Conservation (phyloP, 1,284 basidiomycete species). For the Cystobasidium pallidum region DNA sequence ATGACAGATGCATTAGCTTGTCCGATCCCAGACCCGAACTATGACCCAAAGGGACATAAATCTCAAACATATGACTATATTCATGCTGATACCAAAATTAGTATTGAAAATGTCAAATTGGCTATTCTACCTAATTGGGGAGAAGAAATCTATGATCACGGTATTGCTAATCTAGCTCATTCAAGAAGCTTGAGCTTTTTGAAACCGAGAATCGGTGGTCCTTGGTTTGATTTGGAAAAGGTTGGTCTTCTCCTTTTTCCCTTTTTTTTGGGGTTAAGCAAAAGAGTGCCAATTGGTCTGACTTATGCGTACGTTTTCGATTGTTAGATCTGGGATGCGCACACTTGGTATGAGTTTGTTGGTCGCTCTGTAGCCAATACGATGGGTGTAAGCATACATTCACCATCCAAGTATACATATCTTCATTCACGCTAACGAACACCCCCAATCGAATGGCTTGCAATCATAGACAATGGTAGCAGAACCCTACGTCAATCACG, state of each 20-base stretch:
- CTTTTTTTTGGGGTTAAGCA: background rate
- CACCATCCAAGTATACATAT: background rate
- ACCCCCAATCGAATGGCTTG: too few relatives aligned
- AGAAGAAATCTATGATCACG: constrained; percentile 34
- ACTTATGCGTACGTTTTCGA: too few relatives aligned
- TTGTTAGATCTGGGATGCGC: constrained; percentile 43
- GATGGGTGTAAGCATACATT: constrained; percentile 55
- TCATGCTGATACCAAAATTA: constrained; percentile 12
- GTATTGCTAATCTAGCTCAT: constrained; percentile 32
- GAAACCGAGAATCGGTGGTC: constrained; percentile 40
- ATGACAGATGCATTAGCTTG: constrained; percentile 11
- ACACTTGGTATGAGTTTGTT: constrained; percentile 58
- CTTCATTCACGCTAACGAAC: too few relatives aligned
- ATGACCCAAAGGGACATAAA: constrained; percentile 3
- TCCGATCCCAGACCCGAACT: constrained; percentile 25
- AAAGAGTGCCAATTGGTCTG: too few relatives aligned
- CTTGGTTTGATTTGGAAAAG: constrained; percentile 45
- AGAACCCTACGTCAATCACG: constrained; percentile 61
- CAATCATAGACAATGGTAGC: constrained; percentile 37
- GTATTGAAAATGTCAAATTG: background rate
- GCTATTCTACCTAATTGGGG: constrained; percentile 26
- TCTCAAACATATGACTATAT: constrained; percentile 4
- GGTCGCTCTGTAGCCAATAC: constrained; percentile 62
- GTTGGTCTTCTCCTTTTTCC: constrained; percentile 1
- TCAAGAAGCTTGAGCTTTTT: constrained; percentile 39